phyloP scores from a whole-genome alignment of 2,329 filamentous ascomycete species.

The Hymenoscyphus fraxineus region DNA sequence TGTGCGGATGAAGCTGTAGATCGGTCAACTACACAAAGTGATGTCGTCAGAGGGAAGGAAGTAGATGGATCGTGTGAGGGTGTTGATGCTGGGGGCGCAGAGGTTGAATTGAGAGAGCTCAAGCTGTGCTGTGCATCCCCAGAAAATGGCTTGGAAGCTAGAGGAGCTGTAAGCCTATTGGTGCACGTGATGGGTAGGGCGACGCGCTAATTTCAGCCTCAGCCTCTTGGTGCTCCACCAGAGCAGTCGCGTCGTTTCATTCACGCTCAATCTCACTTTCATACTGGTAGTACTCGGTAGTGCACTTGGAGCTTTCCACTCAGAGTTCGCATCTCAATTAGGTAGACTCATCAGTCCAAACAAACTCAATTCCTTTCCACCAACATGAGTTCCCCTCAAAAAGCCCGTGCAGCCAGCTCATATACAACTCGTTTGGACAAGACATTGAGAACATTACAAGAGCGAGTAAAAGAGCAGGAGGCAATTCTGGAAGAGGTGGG shows the following conservation, averaged over 20 bases:
- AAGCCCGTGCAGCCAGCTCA: conserved; percentile 36
- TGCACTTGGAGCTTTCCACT: background rate
- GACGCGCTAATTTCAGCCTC: background rate
- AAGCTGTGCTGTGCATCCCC: conserved; percentile 1
- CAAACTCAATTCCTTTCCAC: background rate
- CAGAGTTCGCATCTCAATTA: background rate
- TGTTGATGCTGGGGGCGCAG: background rate
- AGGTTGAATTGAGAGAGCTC: background rate
- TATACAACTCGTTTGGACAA: conserved; percentile 58
- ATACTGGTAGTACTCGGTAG: background rate
- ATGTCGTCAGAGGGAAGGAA: background rate
- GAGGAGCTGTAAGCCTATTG: background rate
- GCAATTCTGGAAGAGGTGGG: conserved; percentile 45
- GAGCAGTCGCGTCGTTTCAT: background rate
- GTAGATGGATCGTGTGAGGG: background rate
- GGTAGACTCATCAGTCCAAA: background rate
- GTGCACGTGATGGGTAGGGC: background rate
- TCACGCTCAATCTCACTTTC: background rate
- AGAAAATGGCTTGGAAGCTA: background rate
- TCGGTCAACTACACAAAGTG: background rate
- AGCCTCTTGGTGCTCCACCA: background rate
- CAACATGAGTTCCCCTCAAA: conserved; percentile 14
- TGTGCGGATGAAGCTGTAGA: background rate
- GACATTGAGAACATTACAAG: conserved; percentile 64
- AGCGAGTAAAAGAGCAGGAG: conserved; percentile 52